Conservation (phyloP, 2,329 filamentous ascomycete genomes). For the Phialophora verrucosa region DNA sequence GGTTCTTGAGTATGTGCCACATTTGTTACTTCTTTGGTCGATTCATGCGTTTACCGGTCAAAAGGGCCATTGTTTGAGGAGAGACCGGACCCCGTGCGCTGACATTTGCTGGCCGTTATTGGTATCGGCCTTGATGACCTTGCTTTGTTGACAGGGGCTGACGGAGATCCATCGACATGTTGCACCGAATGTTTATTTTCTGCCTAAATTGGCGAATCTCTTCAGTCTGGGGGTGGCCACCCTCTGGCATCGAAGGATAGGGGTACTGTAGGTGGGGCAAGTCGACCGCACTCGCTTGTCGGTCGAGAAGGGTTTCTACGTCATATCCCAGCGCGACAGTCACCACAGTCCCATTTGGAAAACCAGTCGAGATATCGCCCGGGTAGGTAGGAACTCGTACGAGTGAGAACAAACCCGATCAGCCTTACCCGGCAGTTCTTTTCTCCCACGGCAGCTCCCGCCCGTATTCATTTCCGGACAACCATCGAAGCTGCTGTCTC, state of each 20-base stretch:
- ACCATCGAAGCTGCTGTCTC: background rate
- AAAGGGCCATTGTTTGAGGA: background rate
- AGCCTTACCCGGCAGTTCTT: background rate
- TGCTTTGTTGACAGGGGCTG: background rate
- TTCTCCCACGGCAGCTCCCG: background rate
- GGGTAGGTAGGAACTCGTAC: background rate
- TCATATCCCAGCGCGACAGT: background rate
- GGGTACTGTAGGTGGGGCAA: background rate
- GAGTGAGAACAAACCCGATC: background rate
- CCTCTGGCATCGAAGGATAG: background rate
- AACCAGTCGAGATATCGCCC: background rate
- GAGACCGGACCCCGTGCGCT: too few relatives aligned
- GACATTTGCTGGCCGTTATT: background rate
- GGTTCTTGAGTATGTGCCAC: background rate
- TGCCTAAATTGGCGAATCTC: background rate
- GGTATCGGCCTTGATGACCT: background rate
- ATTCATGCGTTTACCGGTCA: background rate
- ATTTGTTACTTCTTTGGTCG: background rate
- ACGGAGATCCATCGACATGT: background rate
- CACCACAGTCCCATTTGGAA: background rate
- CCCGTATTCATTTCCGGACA: background rate
- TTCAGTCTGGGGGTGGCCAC: background rate
- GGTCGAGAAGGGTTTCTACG: background rate
- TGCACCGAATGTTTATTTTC: background rate
- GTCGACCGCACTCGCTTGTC: background rate